Base-by-base conservation (phyloP, 78 protist species). In the Goniomonas avonlea region DNA sequence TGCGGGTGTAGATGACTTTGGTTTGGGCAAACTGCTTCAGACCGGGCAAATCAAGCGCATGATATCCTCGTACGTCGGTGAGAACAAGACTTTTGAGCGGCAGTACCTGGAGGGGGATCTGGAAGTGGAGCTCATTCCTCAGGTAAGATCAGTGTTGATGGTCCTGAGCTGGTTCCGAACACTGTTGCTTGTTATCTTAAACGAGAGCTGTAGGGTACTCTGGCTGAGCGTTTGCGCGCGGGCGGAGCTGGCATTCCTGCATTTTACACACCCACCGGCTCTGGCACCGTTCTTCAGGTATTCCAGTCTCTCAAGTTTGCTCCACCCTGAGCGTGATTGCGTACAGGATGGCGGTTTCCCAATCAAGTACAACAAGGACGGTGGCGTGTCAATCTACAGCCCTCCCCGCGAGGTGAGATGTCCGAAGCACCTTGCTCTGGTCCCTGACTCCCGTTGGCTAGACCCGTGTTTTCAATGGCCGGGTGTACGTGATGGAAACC, bases 221-320 rank as follows among this genome's bases (percentile, higher is more conserved):
- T 95, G n/a, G 98, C 98, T 0, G 98, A 95, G 84, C 73, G 95
- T 11, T 21, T 92, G n/a, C 81, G 98, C 8, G 95, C 97, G 2
- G 98, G 94, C 35, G 98, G 97, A 48, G 98, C 98, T 2, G 98
- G 98, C 55, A 91, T 95, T 25, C 98, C 98, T 0, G 98, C 97
- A 9, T 95, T 95, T 61, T 95, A 82, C 89, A 95, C 98, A 4
- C 85, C 87, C 13, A 92, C 97, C 1, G 96, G 88, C n/a, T 84
- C 48, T 32, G 98, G 97, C 0, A 95, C 82, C 39, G 34, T 5
- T 23, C n/a, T n/a, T n/a, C n/a, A n/a, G n/a, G n/a, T n/a, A n/a
- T n/a, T n/a, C n/a, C n/a, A n/a, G n/a, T n/a, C n/a, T n/a, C n/a
- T n/a, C n/a, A n/a, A n/a, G n/a, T n/a, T n/a, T n/a, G n/a, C n/a